Base-by-base conservation (phyloP, 352 stramenopile genomes). In the Phytophthora kernoviae region DNA sequence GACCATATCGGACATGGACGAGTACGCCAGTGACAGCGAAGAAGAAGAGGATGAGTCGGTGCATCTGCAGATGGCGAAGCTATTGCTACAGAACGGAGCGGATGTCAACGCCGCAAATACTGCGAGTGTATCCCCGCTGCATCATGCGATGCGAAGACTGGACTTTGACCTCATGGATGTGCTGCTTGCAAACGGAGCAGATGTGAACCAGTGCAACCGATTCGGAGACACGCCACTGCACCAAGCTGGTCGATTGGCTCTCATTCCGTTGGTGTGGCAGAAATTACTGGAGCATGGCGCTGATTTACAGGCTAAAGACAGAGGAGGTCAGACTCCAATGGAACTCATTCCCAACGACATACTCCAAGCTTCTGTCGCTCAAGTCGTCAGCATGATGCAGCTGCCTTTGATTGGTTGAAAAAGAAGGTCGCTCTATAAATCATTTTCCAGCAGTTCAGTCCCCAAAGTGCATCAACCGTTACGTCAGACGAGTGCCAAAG, bases 191-290 rank as follows among this genome's bases (percentile, higher is more conserved):
- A 54, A 66, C n/a, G 67, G 67, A 3, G 62, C 62, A 1, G 58
- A 73, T 26, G 62, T 67, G 34, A 76, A 73, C 52, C 47, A 62
- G 21, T 46, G 54, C 45, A 77, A 73, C 36, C 43, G 49, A 9
- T 77, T 73, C 21, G 68, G 68, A 11, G 68, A 77, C 58, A 64
- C 68, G 9, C 68, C 68, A 10, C 47, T 77, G 43, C 67, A 75
- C 22, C 67, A 75, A 18, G 62, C 62, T 2, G 67, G 62, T 4
- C 62, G 62, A 14, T 43, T 75, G 24, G 67, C 67, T 4, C 50
- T 75, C 8, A 60, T 58, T 30, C 62, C 67, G 12, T 36, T 54
- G n/a, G 70, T 72, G 43, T 75, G 67, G 67, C 27, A 66, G 34
- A 61, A 62, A 32, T 49, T 77, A 30, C 42, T 77, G 20, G 52